Percentiles rank a stretch among this genome's conserved stretches.
Evolutionary conservation across 306 rosid species (phyloP).

Genomic region (Acmispon strigosus): DNA sequence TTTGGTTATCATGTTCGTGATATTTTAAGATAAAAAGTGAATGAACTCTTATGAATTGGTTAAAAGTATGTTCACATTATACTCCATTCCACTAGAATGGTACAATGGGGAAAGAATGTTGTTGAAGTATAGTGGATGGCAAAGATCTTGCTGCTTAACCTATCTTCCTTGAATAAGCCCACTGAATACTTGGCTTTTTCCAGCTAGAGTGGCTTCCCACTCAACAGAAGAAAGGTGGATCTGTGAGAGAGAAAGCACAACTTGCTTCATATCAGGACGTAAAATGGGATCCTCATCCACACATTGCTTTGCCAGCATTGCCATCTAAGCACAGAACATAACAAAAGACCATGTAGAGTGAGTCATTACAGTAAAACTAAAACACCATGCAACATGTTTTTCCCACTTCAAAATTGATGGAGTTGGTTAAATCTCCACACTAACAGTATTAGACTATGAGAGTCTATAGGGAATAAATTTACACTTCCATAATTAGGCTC

Average conservation of each 20-base stretch:
- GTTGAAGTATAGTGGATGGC: not conserved
- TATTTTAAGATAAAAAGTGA: too few species aligned
- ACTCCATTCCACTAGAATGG: not conserved
- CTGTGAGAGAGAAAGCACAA: slow-evolving; percentile 77
- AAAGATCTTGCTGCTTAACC: slow-evolving; percentile 9
- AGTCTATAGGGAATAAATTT: too few species aligned
- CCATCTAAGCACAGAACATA: slow-evolving; percentile 43
- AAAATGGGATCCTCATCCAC: slow-evolving; percentile 83
- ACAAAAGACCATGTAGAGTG: not conserved
- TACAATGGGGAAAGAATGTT: not conserved
- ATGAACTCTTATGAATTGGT: too few species aligned
- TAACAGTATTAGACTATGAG: not conserved
- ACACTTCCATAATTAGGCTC: not conserved
- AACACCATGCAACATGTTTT: not conserved
- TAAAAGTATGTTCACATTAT: too few species aligned
- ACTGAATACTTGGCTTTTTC: slow-evolving; percentile 92
- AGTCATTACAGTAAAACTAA: not conserved
- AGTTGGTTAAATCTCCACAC: not conserved
- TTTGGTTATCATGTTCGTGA: too few species aligned
- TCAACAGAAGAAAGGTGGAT: slow-evolving; percentile 78
- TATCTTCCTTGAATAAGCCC: slow-evolving; percentile 96
- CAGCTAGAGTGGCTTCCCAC: slow-evolving; percentile 98
- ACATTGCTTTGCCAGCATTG: slow-evolving; percentile 79
- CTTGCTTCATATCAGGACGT: slow-evolving; percentile 85
- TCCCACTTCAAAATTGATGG: not conserved